These are phyloP conservation scores for Pinus tabuliformis DNA, from an alignment of 75 land plant genomes.

Conservation along the genomic window DNA sequence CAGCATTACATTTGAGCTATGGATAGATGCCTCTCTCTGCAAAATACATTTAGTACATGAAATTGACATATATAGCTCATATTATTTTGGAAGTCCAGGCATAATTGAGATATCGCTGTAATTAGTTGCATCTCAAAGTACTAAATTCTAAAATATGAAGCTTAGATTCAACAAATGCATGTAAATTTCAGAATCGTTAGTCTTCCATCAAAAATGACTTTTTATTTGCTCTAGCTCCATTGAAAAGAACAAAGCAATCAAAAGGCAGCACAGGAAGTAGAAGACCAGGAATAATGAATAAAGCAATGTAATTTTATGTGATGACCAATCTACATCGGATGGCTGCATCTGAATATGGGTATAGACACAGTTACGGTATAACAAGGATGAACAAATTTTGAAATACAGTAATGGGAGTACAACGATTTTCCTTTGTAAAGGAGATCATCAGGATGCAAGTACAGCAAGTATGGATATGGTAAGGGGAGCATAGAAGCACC, in stretches of 20 bases:
- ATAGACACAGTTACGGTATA: no score
- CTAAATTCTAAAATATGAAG: background rate
- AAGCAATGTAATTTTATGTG: background rate
- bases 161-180: background rate
- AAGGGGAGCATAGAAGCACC: no score
- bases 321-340: no score
- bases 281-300: background rate
- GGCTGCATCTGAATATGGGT: no score
- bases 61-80: background rate
- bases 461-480: no score
- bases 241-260: background rate
- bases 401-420: no score
- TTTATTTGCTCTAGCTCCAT: background rate
- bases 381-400: no score
- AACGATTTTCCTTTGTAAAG: no score
- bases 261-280: background rate
- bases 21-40: slow-evolving; percentile 92
- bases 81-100: background rate
- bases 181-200: background rate
- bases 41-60: slow-evolving; percentile 1
- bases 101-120: background rate
- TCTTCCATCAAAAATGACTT: background rate
- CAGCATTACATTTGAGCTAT: slow-evolving; percentile 98
- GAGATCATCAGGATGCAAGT: no score
- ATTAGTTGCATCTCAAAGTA: background rate